phyloP scores from a whole-genome alignment of 2,329 filamentous ascomycete genomes.

The Nothophoma quercina region DNA sequence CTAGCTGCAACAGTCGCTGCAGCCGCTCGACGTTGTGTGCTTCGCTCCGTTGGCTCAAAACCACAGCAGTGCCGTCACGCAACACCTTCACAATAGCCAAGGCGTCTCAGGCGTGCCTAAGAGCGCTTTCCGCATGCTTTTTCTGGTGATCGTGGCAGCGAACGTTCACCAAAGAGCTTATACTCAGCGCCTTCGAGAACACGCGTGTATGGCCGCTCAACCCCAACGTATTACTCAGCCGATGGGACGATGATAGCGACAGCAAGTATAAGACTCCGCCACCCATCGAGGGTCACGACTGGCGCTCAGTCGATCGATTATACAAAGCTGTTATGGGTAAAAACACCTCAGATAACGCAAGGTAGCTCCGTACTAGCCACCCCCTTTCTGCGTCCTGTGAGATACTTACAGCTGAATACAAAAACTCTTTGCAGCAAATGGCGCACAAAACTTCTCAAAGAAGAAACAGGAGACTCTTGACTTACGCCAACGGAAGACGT shows the following conservation, averaged over 20 bases:
- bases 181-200: not conserved
- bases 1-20: too few species aligned
- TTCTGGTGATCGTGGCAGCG: not conserved
- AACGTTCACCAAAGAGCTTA: not conserved
- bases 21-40: not conserved
- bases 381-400: not conserved
- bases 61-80: not conserved
- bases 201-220: not conserved
- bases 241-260: not conserved
- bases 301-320: not conserved
- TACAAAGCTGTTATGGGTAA: not conserved
- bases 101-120: not conserved
- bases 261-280: not conserved
- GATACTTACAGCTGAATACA: not conserved
- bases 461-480: not conserved
- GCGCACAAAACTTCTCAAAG: not conserved
- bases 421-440: not conserved
- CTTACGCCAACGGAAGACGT: not conserved
- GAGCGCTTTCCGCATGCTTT: not conserved
- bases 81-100: conserved; percentile 1
- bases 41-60: not conserved
- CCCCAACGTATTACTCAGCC: not conserved
- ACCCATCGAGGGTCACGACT: not conserved
- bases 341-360: not conserved
- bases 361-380: not conserved